Percentiles rank a stretch among this genome's conserved stretches.
These are phyloP conservation scores for Kalmanozyma brasiliensis DNA, from an alignment of 1,284 basidiomycete species.

Conservation along the genomic window DNA sequence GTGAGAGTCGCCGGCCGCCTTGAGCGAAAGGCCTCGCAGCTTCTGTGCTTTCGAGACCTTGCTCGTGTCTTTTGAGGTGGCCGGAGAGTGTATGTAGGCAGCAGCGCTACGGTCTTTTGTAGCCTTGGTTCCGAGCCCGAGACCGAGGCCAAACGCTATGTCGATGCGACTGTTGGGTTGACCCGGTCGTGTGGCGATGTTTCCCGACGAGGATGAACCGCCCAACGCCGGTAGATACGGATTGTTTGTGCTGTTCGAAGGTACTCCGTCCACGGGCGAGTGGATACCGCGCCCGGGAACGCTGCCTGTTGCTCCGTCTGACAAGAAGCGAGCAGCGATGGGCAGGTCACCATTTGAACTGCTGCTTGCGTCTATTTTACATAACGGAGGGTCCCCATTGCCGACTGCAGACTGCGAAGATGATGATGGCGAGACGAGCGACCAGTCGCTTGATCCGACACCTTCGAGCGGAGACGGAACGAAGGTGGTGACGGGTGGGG, in stretches of 20 bases:
- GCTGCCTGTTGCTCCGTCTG: constrained; percentile 12
- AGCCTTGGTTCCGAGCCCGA: constrained; percentile 43
- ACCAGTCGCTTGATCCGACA: background rate
- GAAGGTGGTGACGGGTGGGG: background rate
- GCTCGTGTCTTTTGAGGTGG: constrained; percentile 10
- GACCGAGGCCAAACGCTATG: constrained; percentile 32
- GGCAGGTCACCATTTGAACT: constrained; percentile 41
- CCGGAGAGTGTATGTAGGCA: constrained; percentile 17
- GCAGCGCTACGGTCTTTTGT: constrained; percentile 29
- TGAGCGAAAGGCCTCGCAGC: constrained; percentile 26
- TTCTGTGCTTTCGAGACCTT: constrained; percentile 42
- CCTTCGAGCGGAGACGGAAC: constrained; percentile 3
- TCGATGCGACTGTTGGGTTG: constrained; percentile 6
- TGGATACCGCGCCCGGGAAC: background rate
- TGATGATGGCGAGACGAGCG: constrained; percentile 1
- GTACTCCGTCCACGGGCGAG: constrained; percentile 13
- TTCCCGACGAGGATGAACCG: background rate
- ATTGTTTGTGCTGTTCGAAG: constrained; percentile 24
- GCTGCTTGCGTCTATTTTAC: background rate
- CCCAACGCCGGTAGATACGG: constrained; percentile 21
- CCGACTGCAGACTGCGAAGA: background rate
- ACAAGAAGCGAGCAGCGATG: constrained; percentile 59
- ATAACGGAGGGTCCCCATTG: too few species aligned
- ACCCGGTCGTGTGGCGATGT: background rate
- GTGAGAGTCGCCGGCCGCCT: constrained; percentile 21